Base-by-base conservation (phyloP, 2,329 filamentous ascomycete genomes). In the Claviceps capensis region DNA sequence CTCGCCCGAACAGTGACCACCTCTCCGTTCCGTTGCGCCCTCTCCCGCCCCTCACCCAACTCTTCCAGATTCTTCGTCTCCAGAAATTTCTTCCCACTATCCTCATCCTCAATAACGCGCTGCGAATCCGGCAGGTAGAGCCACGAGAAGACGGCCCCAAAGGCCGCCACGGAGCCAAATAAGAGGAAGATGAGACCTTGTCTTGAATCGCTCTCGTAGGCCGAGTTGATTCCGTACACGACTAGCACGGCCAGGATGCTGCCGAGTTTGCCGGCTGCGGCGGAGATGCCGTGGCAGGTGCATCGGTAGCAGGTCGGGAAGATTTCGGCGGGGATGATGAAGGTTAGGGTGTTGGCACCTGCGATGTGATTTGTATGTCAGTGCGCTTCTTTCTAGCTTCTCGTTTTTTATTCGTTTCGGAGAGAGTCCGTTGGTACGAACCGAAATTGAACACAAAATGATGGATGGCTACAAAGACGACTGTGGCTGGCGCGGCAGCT, bases 291-390 rank as follows among this genome's bases (percentile, higher is more conserved):
- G 58, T 82, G 78, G 53, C 78, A 82, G 0, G 79, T 80, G 49
- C 74, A 79, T 42, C 81, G 74, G 58, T 82, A 83, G 55, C 74
- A 73, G 2, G 80, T 83, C 0, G 79, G 79, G 60, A 84, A 85
- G 43, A 81, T 75, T 60, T 84, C 80, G 43, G 78, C 79, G 1
- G 81, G 79, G 16, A 83, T 75, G 51, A 83, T 76, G 58, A 83
- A 82, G 0, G 79, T 83, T 11, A 82, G 72, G 0, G 76, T 78
- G 58, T 82, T 82, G 43, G 78, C 78, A 11, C 79, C 74, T 74
- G 48, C 3, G 13, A 26, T 17, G n/a, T 47, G n/a, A 38, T 38
- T 14, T 13, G 11, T 34, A 34, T 34, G 30, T 34, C 30, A 34
- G 30, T 30, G 8, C 8, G 26, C 26, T 9, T 30, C 8, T 30